A percentile compares a stretch with the other conserved stretches of the same genome.
Evolutionary conservation across 129 eudicot species (phyloP).

Genomic region (Glebionis coronaria): DNA sequence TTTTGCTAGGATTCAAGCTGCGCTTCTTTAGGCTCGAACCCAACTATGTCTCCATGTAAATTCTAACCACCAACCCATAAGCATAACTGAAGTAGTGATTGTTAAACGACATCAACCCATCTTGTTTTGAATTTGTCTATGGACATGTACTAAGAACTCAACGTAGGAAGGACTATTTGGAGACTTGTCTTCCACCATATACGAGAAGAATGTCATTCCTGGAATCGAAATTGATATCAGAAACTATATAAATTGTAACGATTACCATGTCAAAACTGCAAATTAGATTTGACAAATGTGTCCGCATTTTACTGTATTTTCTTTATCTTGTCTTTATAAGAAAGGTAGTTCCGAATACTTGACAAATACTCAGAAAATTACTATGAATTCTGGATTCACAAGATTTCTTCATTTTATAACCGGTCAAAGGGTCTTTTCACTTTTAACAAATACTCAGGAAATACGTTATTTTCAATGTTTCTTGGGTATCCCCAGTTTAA

Average conservation of each 20-base stretch:
- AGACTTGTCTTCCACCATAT: slow-evolving; percentile 81
- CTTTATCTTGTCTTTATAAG: neutral
- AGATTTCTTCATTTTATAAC: too few relatives aligned
- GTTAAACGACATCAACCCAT: slow-evolving; percentile 37
- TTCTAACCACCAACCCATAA: too few relatives aligned
- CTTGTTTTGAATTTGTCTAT: slow-evolving; percentile 71
- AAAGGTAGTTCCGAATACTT: neutral
- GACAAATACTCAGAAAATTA: neutral
- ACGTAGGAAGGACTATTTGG: slow-evolving; percentile 65
- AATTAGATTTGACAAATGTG: neutral
- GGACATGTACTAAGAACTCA: slow-evolving; percentile 72
- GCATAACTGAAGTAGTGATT: slow-evolving; percentile 19
- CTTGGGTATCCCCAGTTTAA: too few relatives aligned
- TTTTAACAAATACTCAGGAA: too few relatives aligned
- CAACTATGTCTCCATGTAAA: neutral
- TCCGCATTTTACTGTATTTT: neutral
- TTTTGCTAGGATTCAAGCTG: neutral
- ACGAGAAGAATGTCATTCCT: slow-evolving; percentile 60
- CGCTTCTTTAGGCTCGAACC: slow-evolving; percentile 5
- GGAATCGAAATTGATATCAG: slow-evolving; percentile 10
- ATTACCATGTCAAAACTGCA: neutral
- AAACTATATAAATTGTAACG: neutral
- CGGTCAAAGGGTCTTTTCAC: too few relatives aligned
- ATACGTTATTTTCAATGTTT: too few relatives aligned
- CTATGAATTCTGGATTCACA: too few relatives aligned